Conservation (phyloP, 768 basidiomycete genomes). For the Fomitopsis pulvina region DNA sequence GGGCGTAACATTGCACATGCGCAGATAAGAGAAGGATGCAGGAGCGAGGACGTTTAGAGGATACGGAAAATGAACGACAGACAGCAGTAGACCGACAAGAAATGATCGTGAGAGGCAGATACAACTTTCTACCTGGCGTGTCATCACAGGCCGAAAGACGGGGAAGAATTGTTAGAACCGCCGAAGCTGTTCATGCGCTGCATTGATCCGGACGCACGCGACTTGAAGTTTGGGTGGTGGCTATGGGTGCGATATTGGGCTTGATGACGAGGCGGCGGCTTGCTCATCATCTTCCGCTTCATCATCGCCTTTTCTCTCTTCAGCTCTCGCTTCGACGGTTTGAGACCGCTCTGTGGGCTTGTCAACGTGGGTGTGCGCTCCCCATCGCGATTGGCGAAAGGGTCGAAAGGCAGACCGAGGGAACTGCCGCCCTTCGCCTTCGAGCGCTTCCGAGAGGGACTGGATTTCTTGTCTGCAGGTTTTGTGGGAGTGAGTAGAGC, state of each 20-base stretch:
- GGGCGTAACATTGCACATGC: constrained; percentile 1
- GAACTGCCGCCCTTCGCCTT: constrained; percentile 27
- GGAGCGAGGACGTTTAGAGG: neutral
- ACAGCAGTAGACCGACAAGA: neutral
- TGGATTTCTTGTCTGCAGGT: constrained; percentile 17
- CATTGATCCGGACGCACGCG: constrained; percentile 45
- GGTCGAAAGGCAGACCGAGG: constrained; percentile 40
- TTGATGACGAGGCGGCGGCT: constrained; percentile 27
- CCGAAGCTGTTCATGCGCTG: constrained; percentile 38
- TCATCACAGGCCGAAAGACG: constrained; percentile 13
- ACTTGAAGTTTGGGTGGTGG: constrained; percentile 60
- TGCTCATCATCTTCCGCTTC: constrained; percentile 52
- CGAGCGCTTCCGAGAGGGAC: constrained; percentile 12
- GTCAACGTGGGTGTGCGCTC: constrained; percentile 27
- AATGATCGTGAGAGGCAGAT: neutral
- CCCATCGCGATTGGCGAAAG: constrained; percentile 47
- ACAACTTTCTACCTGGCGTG: neutral
- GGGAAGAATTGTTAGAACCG: constrained; percentile 16
- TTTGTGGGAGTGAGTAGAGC: constrained; percentile 14
- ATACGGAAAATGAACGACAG: neutral
- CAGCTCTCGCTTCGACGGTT: constrained; percentile 47
- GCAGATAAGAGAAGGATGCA: neutral
- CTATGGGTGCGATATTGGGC: constrained; percentile 46
- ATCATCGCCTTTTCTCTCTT: constrained; percentile 58
- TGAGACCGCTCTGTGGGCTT: constrained; percentile 24